Percentiles rank a stretch among this genome's conserved stretches.
Conservation (phyloP, 257 asterid genomes). For the Lycium barbarum region DNA sequence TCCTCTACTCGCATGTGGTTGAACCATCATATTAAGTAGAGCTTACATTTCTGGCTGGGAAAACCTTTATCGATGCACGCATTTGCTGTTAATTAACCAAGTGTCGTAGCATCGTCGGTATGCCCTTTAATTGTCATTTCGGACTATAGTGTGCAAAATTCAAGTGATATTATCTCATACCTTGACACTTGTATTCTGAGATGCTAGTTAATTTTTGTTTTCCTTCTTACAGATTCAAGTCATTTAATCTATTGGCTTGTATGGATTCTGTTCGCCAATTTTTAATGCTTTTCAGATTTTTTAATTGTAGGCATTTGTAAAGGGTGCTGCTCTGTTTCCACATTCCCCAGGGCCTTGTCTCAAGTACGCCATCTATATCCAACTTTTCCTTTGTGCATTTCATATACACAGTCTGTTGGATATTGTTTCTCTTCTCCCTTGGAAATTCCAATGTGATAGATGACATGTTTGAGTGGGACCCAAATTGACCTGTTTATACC, state of each 20-base stretch:
- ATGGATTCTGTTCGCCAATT: background rate
- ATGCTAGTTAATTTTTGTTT: constrained; percentile 8
- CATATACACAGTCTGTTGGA: background rate
- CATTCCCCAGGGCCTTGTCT: constrained; percentile 89
- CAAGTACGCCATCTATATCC: constrained; percentile 52
- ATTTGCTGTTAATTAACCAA: background rate
- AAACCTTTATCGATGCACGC: background rate
- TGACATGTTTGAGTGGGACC: constrained; percentile 14
- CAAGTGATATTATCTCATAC: constrained; percentile 14
- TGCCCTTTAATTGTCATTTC: background rate
- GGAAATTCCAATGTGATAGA: background rate
- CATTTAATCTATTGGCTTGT: background rate
- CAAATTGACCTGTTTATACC: constrained; percentile 11
- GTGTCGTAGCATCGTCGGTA: background rate
- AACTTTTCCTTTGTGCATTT: background rate
- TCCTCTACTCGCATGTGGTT: background rate
- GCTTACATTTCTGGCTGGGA: background rate
- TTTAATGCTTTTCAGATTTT: constrained; percentile 25
- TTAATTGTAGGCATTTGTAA: constrained; percentile 72
- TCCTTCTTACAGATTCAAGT: background rate
- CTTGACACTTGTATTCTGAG: constrained; percentile 19
- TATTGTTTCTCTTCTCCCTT: constrained; percentile 14
- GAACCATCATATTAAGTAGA: background rate
- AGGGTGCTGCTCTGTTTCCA: constrained; percentile 68
- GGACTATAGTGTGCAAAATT: background rate